phyloP scores from a whole-genome alignment of 2,329 filamentous ascomycete species.

The Colletotrichum spaethianum region DNA sequence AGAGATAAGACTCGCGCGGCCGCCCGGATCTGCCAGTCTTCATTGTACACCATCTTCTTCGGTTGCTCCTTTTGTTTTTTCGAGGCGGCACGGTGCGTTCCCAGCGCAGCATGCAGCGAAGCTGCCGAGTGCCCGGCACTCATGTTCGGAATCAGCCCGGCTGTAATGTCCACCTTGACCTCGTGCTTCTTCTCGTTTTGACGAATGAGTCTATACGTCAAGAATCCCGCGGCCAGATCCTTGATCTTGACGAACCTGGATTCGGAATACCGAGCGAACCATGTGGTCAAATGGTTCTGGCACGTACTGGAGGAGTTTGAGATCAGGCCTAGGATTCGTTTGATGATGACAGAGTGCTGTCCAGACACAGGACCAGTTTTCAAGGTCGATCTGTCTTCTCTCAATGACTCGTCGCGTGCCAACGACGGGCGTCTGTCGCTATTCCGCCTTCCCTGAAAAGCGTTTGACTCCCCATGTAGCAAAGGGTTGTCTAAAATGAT shows the following conservation, averaged over 20 bases:
- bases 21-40: conserved; percentile 92
- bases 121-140: conserved; percentile 76
- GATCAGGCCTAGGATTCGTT: conserved; percentile 84
- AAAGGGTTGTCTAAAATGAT: conserved; percentile 86
- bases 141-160: conserved; percentile 81
- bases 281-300: conserved; percentile 82
- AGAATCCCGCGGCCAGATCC: conserved; percentile 82
- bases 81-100: conserved; percentile 61
- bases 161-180: conserved; percentile 71
- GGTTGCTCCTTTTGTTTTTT: conserved; percentile 70
- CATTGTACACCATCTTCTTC: conserved; percentile 75
- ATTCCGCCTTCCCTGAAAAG: conserved; percentile 59
- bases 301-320: conserved; percentile 82
- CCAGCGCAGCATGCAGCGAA: conserved; percentile 84
- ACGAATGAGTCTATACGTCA: conserved; percentile 83
- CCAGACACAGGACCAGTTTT: conserved; percentile 66
- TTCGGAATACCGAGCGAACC: conserved; percentile 81
- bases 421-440: neutral
- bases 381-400: conserved; percentile 40
- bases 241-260: conserved; percentile 80
- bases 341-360: conserved; percentile 86
- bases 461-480: conserved; percentile 65
- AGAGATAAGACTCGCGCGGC: conserved; percentile 85
- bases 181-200: conserved; percentile 78
- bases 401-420: conserved; percentile 12